A percentile compares a stretch with the other conserved stretches of the same genome.
Conservation (phyloP, 306 rosid genomes). For the Sophora flavescens region DNA sequence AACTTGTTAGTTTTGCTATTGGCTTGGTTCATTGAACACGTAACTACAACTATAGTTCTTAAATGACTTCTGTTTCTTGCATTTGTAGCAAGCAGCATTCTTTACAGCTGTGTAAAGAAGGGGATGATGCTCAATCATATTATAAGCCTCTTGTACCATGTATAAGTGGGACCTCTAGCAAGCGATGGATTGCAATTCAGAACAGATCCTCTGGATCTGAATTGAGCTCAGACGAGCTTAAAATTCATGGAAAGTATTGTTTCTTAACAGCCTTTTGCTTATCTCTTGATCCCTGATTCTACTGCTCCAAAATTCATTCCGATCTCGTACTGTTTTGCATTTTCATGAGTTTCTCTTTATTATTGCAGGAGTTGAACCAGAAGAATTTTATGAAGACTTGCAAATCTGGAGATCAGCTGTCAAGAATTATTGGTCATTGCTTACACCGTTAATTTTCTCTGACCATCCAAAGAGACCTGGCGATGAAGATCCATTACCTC, state of each 20-base stretch:
- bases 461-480: slow-evolving; percentile 99
- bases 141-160: slow-evolving; percentile 84
- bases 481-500: slow-evolving; percentile 98
- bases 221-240: slow-evolving; percentile 72
- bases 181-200: slow-evolving; percentile 87
- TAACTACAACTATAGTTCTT: slow-evolving; percentile 27
- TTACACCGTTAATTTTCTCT: slow-evolving; percentile 95
- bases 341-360: slow-evolving; percentile 49
- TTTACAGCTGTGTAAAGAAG: slow-evolving; percentile 78
- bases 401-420: slow-evolving; percentile 81
- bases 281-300: slow-evolving; percentile 17
- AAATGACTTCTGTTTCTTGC: slow-evolving; percentile 40
- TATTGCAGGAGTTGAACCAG: slow-evolving; percentile 84
- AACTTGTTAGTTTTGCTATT: slow-evolving; percentile 41
- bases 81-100: slow-evolving; percentile 68
- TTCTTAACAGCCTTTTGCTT: slow-evolving; percentile 39
- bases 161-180: slow-evolving; percentile 83
- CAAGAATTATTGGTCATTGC: slow-evolving; percentile 90
- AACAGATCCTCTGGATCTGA: slow-evolving; percentile 76
- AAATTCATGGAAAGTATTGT: slow-evolving; percentile 91
- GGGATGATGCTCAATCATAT: slow-evolving; percentile 65
- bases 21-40: slow-evolving; percentile 47
- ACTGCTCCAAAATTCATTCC: slow-evolving; percentile 1
- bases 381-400: slow-evolving; percentile 81
- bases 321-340: slow-evolving; percentile 37